Evolutionary conservation across 139 green algal genomes (phyloP), one percentile per base, ranked within the genome.

Genomic region (Gonium pectorale): DNA sequence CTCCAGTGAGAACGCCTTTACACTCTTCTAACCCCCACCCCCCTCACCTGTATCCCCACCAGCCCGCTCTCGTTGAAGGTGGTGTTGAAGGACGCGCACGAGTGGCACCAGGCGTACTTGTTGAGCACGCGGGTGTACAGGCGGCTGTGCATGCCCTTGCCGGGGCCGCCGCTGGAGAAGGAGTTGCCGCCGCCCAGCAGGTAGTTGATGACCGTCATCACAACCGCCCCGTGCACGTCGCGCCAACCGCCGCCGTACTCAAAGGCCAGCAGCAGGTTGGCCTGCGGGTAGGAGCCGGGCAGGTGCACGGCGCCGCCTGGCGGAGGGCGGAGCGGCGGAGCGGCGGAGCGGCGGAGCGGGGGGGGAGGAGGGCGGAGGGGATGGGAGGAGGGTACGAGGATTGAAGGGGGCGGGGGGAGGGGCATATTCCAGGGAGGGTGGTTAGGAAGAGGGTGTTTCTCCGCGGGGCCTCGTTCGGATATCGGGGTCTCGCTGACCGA

Each of bases 101-200:
- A 98, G 79, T 96, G 90, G 69, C 98, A 41, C n/a, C 54, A 73
- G 15, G 66, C 78, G 73, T 94, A 87, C 43, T 91, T 87, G 89
- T 97, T 98, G 31, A 99, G 93, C 80, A 99, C 96, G 41, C 95
- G 92, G 1, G 93, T 97, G 94, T 99, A 99, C 64, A 99, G 90
- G 7, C 97, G 89, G 6, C 91, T 96, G 94, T 99, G 96, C 97
- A 99, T 99, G 89, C 97, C 97, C 90, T 99, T 99, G 87, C 97
- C 97, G 27, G 97, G 95, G 40, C 95, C 95, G 27, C 90, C 67
- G 38, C 93, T 89, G 21, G 92, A 97, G 91, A 99, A 99, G 51
- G 94, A 98, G 73, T 93, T 95, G 81, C 97, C 97, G 31, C 97
- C 97, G 8, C 97, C 97, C 86, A 99, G 85, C 73, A 99, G 91